Base-by-base conservation (phyloP, 2,329 filamentous ascomycete species). In the Fusarium phyllophilum region DNA sequence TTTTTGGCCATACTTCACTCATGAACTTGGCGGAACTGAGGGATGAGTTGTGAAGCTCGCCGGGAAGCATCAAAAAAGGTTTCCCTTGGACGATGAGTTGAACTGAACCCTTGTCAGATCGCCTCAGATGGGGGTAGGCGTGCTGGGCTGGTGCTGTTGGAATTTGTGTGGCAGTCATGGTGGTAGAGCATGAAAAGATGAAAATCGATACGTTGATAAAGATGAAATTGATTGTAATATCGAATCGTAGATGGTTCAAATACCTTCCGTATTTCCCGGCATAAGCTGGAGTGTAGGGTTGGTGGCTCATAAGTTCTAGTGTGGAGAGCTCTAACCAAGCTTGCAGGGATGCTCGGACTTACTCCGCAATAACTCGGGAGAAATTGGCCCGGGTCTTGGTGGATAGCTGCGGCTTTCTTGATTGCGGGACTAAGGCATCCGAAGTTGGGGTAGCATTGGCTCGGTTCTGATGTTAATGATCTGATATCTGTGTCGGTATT, bases 21-120 rank as follows among this genome's bases (percentile, higher is more conserved):
- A 83, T 83, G 59, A 77, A 83, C 39, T 74, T 75, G 31, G 82
- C 78, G 0, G 76, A 80, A 54, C 75, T 81, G 5, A 83, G 71
- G 0, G 82, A 82, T 4, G 82, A 83, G 57, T 83, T 83, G 61
- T 83, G 81, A 18, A 83, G 77, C 68, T 83, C 82, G 42, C 75
- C 81, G 0, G 79, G 62, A 7, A 81, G 75, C 78, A 81, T 81
- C 29, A 83, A 76, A 39, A 83, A 83, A 0, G 82, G 82, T 49
- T 83, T 79, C 24, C 79, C 81, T 55, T 83, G 79, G 65, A 84
- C 77, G 8, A 83, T 77, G 46, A 84, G 79, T 26, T 83, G 82
- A 12, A 73, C 77, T 45, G 79, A 79, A 26, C 79, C 75, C 65
- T 79, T 76, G 48, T 71, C 66, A 22, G 68, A 66, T 4, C 73